Conservation (phyloP, 164 flowering plant species). For the Macadamia integrifolia region DNA sequence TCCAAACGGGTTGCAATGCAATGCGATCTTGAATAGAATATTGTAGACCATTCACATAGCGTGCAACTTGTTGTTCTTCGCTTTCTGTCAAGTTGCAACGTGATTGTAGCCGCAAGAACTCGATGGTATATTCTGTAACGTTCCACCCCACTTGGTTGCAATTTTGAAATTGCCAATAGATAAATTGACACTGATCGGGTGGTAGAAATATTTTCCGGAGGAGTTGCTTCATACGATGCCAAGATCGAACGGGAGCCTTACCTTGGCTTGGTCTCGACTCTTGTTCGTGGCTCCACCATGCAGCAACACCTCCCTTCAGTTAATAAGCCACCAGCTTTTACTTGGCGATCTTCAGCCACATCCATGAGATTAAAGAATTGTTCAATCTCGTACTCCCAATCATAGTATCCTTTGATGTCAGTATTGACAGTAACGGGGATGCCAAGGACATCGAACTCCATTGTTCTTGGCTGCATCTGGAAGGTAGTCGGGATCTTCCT, state of each 20-base stretch:
- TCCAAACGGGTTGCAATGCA: too few species aligned
- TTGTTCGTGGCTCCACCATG: not conserved
- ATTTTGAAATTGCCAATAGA: conserved; percentile 3
- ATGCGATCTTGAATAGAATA: too few species aligned
- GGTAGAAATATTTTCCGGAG: conserved; percentile 1
- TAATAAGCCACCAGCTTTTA: conserved; percentile 2
- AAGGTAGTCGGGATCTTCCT: too few species aligned
- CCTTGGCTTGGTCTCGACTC: not conserved
- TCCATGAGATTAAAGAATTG: not conserved
- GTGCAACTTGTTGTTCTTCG: too few species aligned
- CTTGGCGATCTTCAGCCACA: not conserved
- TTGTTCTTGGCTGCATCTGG: too few species aligned
- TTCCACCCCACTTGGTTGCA: not conserved
- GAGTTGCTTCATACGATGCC: conserved; percentile 2
- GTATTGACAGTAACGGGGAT: too few species aligned
- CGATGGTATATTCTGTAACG: not conserved
- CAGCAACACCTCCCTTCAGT: conserved; percentile 6
- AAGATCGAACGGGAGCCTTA: not conserved
- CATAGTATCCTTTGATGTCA: conserved; percentile 4
- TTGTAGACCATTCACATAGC: too few species aligned
- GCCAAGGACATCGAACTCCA: too few species aligned
- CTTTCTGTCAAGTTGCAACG: not conserved
- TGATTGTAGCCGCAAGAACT: not conserved
- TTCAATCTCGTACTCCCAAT: not conserved
- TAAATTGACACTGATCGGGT: conserved; percentile 1